phyloP scores from a whole-genome alignment of 345 rosid genomes.

The sweet orange (Citrus sinensis) region DNA sequence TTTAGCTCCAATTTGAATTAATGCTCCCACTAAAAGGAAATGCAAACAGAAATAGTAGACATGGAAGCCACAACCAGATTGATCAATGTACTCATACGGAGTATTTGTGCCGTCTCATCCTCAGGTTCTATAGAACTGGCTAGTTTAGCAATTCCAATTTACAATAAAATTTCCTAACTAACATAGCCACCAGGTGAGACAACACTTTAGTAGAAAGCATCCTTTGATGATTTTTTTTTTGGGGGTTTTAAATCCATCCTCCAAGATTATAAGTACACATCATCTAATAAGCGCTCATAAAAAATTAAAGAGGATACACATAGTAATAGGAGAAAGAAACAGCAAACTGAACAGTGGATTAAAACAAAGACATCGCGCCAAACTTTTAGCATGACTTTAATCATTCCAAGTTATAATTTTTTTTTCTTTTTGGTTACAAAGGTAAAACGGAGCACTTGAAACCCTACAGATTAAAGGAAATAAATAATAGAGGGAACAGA shows the following conservation, averaged over 20 bases:
- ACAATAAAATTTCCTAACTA: background rate
- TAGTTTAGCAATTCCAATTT: background rate
- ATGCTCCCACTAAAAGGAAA: background rate
- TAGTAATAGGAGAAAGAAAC: background rate
- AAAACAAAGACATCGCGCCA: background rate
- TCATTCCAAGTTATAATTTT: too few relatives aligned
- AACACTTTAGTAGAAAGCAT: too few relatives aligned
- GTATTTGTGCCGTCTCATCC: background rate
- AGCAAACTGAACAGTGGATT: background rate
- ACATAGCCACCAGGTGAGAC: background rate
- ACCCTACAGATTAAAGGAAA: background rate
- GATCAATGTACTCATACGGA: background rate
- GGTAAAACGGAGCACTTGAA: background rate
- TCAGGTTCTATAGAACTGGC: background rate
- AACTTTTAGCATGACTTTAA: background rate
- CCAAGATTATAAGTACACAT: background rate
- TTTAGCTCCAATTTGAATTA: background rate
- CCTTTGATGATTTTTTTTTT: too few relatives aligned
- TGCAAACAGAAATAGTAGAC: background rate
- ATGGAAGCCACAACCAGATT: background rate
- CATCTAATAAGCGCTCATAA: too few relatives aligned
- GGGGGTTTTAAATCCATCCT: background rate
- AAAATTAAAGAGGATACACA: background rate
- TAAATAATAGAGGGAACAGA: background rate
- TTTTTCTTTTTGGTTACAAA: background rate